Evolutionary conservation across 2,329 filamentous ascomycete species (phyloP), one percentile per base, ranked within the genome.

Genomic region (Pezicula carpinea): DNA sequence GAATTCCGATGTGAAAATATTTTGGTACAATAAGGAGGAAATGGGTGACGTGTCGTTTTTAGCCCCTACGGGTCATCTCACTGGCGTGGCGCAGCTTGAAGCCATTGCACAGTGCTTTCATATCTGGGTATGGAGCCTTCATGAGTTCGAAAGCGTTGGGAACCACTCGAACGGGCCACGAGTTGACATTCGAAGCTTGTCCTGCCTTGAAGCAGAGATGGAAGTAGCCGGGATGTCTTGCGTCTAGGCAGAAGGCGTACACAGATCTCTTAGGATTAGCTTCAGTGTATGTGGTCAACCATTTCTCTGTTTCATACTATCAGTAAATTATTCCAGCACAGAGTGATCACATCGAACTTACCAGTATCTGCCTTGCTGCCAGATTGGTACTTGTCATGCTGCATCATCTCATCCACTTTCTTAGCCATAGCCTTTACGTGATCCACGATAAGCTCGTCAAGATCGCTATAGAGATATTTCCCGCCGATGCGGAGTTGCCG

Each of bases 381-480:
- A 53, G 81, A 81, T 69, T 95, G 89, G 74, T 87, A 99, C 68
- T 96, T 96, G 65, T 97, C 92, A 66, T 96, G 85, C 55, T 85
- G 81, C 76, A 89, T 93, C 74, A 99, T 84, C 73, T 99, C 92
- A 56, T 95, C 89, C 43, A 97, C 92, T 76, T 99, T 99, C 69
- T 86, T 88, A 15, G 90, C 87, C 93, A 97, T 99, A 44, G 91
- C 89, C 72, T 96, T 93, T 64, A 99, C 89, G 64, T 99, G 93
- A 62, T 93, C 87, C 63, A 95, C 91, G 57, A 99, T 97, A 71
- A 99, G 69, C 66, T 99, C 93, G 69, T 99, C 93, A 51, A 99
- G 75, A 83, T 99, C 93, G 51, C 83, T 89, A 72, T 99, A 99
- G 6, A 82, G 92, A 69, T 90, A 91, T 66, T 91, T 92, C 58